A percentile compares a stretch with the other conserved stretches of the same genome.
phyloP scores from a whole-genome alignment of 495 filamentous ascomycete genomes.

The Daldinia grandis region DNA sequence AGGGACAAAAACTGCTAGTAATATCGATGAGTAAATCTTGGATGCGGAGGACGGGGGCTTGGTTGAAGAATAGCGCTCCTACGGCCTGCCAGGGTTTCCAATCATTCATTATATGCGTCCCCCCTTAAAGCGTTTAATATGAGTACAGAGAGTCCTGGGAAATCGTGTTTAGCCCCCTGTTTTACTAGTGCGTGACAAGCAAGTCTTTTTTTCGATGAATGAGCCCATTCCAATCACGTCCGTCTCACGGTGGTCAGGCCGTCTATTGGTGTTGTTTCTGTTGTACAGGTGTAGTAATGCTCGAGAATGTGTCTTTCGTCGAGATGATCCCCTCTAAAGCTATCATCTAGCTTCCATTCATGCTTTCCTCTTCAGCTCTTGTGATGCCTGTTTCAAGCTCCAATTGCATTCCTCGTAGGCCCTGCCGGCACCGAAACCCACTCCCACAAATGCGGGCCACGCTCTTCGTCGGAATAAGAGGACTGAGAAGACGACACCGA shows the following conservation, averaged over 20 bases:
- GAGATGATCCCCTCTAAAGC: slow-evolving; percentile 17
- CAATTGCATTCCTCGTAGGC: slow-evolving; percentile 93
- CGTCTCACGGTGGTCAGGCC: slow-evolving; percentile 23
- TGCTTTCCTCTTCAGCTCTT: slow-evolving; percentile 58
- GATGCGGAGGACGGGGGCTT: slow-evolving; percentile 1
- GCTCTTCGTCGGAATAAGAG: slow-evolving; percentile 96
- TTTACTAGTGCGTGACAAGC: slow-evolving; percentile 5
- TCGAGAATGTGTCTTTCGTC: slow-evolving; percentile 29
- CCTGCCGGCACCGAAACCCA: slow-evolving; percentile 93
- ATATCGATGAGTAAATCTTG: slow-evolving; percentile 1
- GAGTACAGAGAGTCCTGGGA: slow-evolving; percentile 28
- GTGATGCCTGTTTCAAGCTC: slow-evolving; percentile 64
- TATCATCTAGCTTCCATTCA: slow-evolving; percentile 23
- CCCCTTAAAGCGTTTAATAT: slow-evolving; percentile 23
- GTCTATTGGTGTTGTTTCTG: slow-evolving; percentile 39
- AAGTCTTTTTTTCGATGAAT: slow-evolving; percentile 5
- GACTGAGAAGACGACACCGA: slow-evolving; percentile 98
- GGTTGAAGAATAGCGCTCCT: slow-evolving; percentile 6
- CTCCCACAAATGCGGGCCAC: slow-evolving; percentile 91
- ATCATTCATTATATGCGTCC: slow-evolving; percentile 24
- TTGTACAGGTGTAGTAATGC: slow-evolving; percentile 37
- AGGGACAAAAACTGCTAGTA: slow-evolving; percentile 11
- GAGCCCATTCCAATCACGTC: slow-evolving; percentile 27
- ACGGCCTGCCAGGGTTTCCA: slow-evolving; percentile 26
- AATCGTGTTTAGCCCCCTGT: slow-evolving; percentile 7